Evolutionary conservation across 1,284 basidiomycete genomes (phyloP).

Genomic region (Ceratorhiza oryzae-sativae): DNA sequence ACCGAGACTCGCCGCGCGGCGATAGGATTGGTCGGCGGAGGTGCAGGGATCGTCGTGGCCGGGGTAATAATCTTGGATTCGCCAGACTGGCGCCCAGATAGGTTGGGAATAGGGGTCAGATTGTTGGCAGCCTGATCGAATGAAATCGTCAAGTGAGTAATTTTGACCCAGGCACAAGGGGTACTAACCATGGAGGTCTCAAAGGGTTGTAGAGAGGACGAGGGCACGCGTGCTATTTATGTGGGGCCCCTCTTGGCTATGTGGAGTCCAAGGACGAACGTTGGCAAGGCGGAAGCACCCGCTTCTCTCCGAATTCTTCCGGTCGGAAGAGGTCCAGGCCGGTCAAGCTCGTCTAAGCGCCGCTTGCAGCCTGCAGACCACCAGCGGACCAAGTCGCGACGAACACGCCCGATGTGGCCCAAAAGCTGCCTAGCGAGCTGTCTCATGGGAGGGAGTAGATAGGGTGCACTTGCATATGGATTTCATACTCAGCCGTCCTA

Average conservation of each 20-base stretch:
- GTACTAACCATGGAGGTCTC: background rate
- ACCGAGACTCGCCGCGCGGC: slow-evolving; percentile 30
- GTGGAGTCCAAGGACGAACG: slow-evolving; percentile 18
- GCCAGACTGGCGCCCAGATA: slow-evolving; percentile 14
- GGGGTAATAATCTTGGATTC: slow-evolving; percentile 28
- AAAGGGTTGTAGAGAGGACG: background rate
- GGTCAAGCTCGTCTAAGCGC: background rate
- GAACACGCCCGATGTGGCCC: too few species aligned
- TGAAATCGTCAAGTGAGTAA: background rate
- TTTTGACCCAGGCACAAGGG: background rate
- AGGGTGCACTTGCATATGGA: too few species aligned
- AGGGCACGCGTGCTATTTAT: slow-evolving; percentile 9
- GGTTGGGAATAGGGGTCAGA: slow-evolving; percentile 27
- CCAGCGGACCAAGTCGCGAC: too few species aligned
- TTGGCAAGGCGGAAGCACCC: slow-evolving; percentile 4
- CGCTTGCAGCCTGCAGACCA: too few species aligned
- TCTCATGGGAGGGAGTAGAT: too few species aligned
- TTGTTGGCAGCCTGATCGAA: slow-evolving; percentile 17
- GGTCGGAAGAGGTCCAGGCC: background rate
- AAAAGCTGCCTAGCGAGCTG: background rate
- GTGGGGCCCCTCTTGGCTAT: slow-evolving; percentile 12
- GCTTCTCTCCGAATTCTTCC: background rate
- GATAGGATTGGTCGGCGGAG: slow-evolving; percentile 29
- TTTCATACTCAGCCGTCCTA: too few species aligned
- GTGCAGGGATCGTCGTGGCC: slow-evolving; percentile 20